Base-by-base conservation (phyloP, 2,329 filamentous ascomycete species). In the Fusarium vanettenii region DNA sequence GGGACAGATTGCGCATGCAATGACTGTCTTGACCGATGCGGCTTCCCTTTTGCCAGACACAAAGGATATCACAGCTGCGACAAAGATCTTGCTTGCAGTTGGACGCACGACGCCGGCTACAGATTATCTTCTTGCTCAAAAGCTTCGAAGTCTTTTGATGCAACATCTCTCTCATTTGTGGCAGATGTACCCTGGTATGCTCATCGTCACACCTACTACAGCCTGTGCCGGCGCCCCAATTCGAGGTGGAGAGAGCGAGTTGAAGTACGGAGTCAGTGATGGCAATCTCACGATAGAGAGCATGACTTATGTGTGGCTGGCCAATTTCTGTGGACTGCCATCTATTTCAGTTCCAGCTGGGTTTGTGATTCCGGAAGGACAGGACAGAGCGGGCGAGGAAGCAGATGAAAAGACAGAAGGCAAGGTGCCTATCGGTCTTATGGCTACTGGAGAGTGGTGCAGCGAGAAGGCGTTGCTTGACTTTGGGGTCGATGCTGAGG, bases 191-290 rank as follows among this genome's bases (percentile, higher is more conserved):
- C 92, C 92, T 0, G 92, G 91, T 9, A 87, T 95, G 78, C 80
- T 95, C 35, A 91, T 95, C 66, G 82, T 94, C 27, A 92, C 92
- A 2, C 93, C 93, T 0, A 93, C 92, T 0, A 92, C 90, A 2
- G 80, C 80, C 27, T 87, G 85, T 67, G 83, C 84, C 0, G 86
- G 86, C 13, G 85, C 85, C 83, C 85, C 82, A 3, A 85, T 88
- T 55, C 79, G 78, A n/a, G 67, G 80, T 3, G 67, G 68, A 5
- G 25, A 74, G 25, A 77, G 71, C 8, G 86, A 87, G 76, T 74
- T 85, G 11, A 71, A 65, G 33, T 80, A 82, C 60, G 86, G 86
- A 9, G 62, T 87, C 27, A 86, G 82, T 63, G 86, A 88, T 65
- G 86, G 86, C 6, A 84, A 87, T 75, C 79, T 79, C 43, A 88